phyloP scores from a whole-genome alignment of 257 asterid genomes.

The Solanum sitiens region DNA sequence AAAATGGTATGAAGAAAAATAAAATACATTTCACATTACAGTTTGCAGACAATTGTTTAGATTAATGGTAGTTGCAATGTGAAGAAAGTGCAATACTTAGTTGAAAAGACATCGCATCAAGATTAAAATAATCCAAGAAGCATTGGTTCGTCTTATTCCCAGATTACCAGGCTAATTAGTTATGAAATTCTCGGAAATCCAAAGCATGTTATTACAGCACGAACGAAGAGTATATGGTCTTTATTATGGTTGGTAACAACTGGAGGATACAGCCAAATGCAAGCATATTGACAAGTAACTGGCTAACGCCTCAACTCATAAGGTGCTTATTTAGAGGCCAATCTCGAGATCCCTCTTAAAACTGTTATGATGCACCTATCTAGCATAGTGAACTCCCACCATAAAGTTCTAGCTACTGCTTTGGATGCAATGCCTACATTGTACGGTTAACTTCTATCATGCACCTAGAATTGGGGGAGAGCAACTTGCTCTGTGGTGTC shows the following conservation, averaged over 20 bases:
- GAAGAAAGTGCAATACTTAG: neutral
- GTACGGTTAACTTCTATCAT: neutral
- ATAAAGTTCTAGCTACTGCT: neutral
- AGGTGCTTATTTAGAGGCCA: neutral
- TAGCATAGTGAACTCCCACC: neutral
- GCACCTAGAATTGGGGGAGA: neutral
- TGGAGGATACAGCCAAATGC: neutral
- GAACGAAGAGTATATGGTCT: neutral
- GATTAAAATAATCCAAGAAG: neutral
- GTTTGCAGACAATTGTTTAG: neutral
- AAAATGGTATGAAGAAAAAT: neutral
- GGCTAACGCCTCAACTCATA: neutral
- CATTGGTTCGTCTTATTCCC: neutral
- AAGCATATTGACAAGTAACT: neutral
- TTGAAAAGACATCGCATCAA: neutral
- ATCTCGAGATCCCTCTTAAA: neutral
- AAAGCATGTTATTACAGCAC: neutral
- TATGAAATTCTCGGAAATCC: neutral
- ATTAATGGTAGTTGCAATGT: neutral
- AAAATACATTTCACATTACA: neutral
- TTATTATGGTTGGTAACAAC: neutral
- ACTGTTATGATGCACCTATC: neutral
- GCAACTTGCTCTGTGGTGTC: neutral
- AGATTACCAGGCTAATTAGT: neutral
- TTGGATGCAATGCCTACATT: neutral